Evolutionary conservation across 1,284 basidiomycete species (phyloP).

Genomic region (Ustilago curta): DNA sequence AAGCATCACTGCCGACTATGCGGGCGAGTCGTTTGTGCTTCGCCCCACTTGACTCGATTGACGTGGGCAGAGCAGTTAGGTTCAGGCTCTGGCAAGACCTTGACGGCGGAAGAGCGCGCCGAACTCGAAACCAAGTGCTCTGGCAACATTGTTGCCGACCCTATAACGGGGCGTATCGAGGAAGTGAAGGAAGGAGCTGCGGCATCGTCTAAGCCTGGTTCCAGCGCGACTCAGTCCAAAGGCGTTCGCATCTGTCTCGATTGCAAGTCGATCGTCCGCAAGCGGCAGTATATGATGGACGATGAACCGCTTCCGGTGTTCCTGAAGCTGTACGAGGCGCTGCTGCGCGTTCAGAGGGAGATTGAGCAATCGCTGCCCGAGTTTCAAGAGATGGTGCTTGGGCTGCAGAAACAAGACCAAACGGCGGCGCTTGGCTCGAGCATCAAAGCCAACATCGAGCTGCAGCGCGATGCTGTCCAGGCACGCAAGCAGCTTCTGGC

Average conservation of each 20-base stretch:
- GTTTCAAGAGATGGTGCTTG: slow-evolving; percentile 78
- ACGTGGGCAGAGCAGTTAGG: slow-evolving; percentile 43
- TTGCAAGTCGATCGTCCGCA: slow-evolving; percentile 81
- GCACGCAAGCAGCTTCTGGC: slow-evolving; percentile 83
- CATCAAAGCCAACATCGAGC: slow-evolving; percentile 58
- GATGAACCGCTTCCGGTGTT: slow-evolving; percentile 74
- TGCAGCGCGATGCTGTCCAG: slow-evolving; percentile 74
- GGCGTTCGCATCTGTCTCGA: slow-evolving; percentile 78
- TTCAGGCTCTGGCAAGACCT: slow-evolving; percentile 28
- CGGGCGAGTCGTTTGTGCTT: slow-evolving; percentile 89
- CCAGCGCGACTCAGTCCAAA: slow-evolving; percentile 16
- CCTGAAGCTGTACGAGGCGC: slow-evolving; percentile 72
- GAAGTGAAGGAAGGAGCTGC: slow-evolving; percentile 45
- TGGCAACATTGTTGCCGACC: slow-evolving; percentile 51
- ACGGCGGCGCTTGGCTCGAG: slow-evolving; percentile 60
- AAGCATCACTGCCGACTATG: slow-evolving; percentile 98
- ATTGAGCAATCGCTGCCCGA: slow-evolving; percentile 78
- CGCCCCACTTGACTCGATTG: slow-evolving; percentile 75
- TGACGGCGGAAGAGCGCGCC: slow-evolving; percentile 23
- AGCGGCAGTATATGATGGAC: slow-evolving; percentile 83
- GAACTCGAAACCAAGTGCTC: slow-evolving; percentile 49
- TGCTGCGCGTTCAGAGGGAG: slow-evolving; percentile 81
- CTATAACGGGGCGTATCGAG: slow-evolving; percentile 43
- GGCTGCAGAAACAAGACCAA: slow-evolving; percentile 71
- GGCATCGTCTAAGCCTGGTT: slow-evolving; percentile 12